phyloP scores from a whole-genome alignment of 352 stramenopile species.

The Phytophthora constricta region DNA sequence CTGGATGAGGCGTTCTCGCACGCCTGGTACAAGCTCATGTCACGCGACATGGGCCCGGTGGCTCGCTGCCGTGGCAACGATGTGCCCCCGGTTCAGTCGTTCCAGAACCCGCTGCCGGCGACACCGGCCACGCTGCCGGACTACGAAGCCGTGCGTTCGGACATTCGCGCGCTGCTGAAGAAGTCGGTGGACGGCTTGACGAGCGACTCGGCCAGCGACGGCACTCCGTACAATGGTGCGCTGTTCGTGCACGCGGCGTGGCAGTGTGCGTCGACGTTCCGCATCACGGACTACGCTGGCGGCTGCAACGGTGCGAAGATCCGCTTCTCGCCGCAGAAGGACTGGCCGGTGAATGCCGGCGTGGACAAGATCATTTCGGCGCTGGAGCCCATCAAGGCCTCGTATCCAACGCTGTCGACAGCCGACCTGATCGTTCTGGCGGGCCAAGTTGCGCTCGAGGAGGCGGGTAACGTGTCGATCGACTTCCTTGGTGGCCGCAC shows the following conservation, averaged over 20 bases:
- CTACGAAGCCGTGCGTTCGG: slow-evolving; percentile 36
- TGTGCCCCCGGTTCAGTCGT: slow-evolving; percentile 49
- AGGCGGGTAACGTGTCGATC: slow-evolving; percentile 16
- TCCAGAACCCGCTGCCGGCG: slow-evolving; percentile 55
- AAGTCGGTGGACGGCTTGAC: slow-evolving; percentile 28
- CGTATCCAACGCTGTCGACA: slow-evolving; percentile 89
- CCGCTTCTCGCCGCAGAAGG: slow-evolving; percentile 84
- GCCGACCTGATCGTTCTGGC: slow-evolving; percentile 94
- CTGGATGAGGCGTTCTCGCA: slow-evolving; percentile 77
- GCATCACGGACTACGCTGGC: slow-evolving; percentile 71
- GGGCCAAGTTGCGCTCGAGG: slow-evolving; percentile 43
- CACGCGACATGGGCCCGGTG: slow-evolving; percentile 59
- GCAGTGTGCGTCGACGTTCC: slow-evolving; percentile 90
- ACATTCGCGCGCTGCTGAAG: slow-evolving; percentile 36
- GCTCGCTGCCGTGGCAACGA: slow-evolving; percentile 50
- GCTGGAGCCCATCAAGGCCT: slow-evolving; percentile 86
- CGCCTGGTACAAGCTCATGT: slow-evolving; percentile 67
- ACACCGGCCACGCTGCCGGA: slow-evolving; percentile 34
- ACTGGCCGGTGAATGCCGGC: slow-evolving; percentile 84
- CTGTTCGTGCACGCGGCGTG: slow-evolving; percentile 87
- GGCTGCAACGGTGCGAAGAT: slow-evolving; percentile 89
- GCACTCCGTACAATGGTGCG: slow-evolving; percentile 36
- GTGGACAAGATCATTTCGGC: slow-evolving; percentile 71
- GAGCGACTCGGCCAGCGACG: slow-evolving; percentile 27
- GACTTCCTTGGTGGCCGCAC: slow-evolving; percentile 38